phyloP scores from a whole-genome alignment of 2,329 filamentous ascomycete species.

The Chaetomium globosum region DNA sequence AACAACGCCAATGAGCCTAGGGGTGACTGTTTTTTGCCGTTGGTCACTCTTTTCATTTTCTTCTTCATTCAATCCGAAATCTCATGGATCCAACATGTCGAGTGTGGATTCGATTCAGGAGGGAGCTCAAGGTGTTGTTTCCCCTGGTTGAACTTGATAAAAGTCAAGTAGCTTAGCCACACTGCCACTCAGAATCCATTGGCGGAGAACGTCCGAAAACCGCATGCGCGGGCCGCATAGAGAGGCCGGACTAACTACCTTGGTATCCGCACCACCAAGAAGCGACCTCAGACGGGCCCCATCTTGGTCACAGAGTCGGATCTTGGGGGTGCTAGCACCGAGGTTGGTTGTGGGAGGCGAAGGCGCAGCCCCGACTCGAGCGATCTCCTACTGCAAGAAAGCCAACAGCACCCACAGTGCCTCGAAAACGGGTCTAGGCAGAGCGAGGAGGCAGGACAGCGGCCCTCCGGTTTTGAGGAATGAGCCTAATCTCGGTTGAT shows the following conservation, averaged over 20 bases:
- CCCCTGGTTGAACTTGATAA: background rate
- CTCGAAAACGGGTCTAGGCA: background rate
- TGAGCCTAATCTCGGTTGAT: conserved; percentile 5
- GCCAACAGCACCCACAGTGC: conserved; percentile 6
- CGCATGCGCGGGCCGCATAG: background rate
- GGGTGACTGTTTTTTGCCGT: background rate
- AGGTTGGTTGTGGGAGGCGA: background rate
- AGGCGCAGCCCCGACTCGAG: conserved; percentile 6
- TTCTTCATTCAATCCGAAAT: background rate
- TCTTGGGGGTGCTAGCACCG: background rate
- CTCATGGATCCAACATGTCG: background rate
- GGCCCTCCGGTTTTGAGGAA: background rate
- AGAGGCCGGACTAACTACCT: conserved; percentile 1
- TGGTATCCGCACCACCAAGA: background rate
- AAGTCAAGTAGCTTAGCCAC: conserved; percentile 14
- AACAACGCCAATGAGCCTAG: background rate
- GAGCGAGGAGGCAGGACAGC: too few relatives aligned
- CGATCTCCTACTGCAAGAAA: conserved; percentile 10
- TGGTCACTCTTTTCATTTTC: background rate
- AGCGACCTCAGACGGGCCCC: background rate
- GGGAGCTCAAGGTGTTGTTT: background rate
- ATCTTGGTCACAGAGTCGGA: background rate
- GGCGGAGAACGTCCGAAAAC: background rate
- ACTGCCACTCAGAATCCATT: background rate
- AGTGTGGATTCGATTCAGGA: background rate